Base-by-base conservation (phyloP, 305 asterid genomes). In the Solanum chacoense region DNA sequence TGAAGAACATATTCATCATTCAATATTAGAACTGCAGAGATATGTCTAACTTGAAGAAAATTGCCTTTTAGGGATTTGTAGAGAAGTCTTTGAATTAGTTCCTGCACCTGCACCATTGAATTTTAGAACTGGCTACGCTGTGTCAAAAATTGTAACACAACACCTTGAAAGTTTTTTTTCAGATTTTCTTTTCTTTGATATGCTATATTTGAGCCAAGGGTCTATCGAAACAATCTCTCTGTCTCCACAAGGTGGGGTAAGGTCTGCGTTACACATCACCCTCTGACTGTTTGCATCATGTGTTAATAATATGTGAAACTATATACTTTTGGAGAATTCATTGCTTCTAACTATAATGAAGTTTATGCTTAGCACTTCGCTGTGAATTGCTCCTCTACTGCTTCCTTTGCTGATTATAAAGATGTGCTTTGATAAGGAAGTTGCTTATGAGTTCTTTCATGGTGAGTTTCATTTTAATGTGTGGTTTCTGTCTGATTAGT, bases 31-130 rank as follows among this genome's bases (percentile, higher is more conserved):
- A 38, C 85, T 38, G 34, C 65, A 79, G 85, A 79, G 85, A 79
- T 79, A 24, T 13, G 85, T 81, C 71, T 81, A 28, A 42, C 38
- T 42, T 81, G 37, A 79, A 79, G 67, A 79, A 38, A 32, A 79
- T 38, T 26, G 16, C 85, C 85, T 40, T 24, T 0, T 3, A 79
- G 5, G 42, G 36, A 79, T 79, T 79, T 79, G 67, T 8, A 38
- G 67, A 78, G 65, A 38, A 40, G 65, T 40, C 67, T 79, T 79
- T 79, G 85, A 38, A 40, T 79, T 79, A 79, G 36, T 38, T 79
- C 85, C 67, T 79, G 65, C 85, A 38, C 85, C 85, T 79, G 85
- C 65, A 79, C 85, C 67, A 79, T 79, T 79, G 36, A 79, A 38
- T 40, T 79, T 37, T 79, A 38, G 31, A 79, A 40, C 35, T 24